Conservation (phyloP, 169 alveolate species). For the Perkinsus chesapeaki region DNA sequence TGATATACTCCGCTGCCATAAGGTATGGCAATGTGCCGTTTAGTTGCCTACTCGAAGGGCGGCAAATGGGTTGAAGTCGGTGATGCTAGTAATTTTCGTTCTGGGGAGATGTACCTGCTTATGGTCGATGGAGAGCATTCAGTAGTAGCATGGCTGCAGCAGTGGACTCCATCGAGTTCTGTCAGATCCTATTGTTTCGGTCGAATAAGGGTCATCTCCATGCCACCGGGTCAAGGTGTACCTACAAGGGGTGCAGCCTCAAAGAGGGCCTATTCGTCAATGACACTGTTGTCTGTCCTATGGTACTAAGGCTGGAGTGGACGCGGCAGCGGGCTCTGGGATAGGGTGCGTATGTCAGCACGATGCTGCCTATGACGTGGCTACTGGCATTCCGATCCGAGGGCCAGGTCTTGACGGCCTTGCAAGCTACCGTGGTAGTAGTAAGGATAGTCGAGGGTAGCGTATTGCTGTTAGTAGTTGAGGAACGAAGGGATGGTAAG, state of each 20-base stretch:
- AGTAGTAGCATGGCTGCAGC: not conserved
- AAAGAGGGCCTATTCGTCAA: not conserved
- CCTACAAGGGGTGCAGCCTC: not conserved
- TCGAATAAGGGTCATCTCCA: not conserved
- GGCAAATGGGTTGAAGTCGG: not conserved
- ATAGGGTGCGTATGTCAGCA: too few relatives aligned
- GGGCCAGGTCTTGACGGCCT: not conserved
- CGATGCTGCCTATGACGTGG: not conserved
- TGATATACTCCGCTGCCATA: too few relatives aligned
- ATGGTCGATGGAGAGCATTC: not conserved
- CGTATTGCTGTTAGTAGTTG: not conserved
- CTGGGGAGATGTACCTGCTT: not conserved
- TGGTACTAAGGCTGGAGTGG: not conserved
- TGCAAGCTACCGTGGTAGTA: not conserved
- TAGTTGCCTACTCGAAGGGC: not conserved
- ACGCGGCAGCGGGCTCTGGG: too few relatives aligned
- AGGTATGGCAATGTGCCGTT: too few relatives aligned
- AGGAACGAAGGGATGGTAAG: not conserved
- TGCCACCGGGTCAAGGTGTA: not conserved
- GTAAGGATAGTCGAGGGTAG: not conserved
- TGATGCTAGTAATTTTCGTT: not conserved
- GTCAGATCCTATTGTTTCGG: not conserved
- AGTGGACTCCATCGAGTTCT: not conserved
- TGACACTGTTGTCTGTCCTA: not conserved
- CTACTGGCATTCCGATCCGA: not conserved